Base-by-base conservation (phyloP, 352 stramenopile genomes). In the Globisporangium irregulare region DNA sequence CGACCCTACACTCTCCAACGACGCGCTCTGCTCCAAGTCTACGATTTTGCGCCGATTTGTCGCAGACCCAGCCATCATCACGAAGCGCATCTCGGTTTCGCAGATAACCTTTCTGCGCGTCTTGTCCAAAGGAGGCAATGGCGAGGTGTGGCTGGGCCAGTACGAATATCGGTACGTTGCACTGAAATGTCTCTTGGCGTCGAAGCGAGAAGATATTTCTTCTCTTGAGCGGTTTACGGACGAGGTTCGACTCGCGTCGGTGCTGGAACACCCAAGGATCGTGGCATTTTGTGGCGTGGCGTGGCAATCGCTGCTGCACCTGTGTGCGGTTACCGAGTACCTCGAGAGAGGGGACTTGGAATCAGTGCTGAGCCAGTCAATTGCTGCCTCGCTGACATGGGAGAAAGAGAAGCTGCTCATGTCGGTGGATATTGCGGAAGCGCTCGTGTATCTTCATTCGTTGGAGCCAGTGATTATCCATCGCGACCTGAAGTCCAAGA, bases 251-350 rank as follows among this genome's bases (percentile, higher is more conserved):
- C 81, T 96, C 63, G 84, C 90, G 1, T 90, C 86, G 0, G 69
- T 88, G 38, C 74, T 95, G 46, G 75, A 92, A 34, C 87, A 96
- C 63, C 86, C 89, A 18, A 76, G 85, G 10, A 96, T 96, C 62
- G 87, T 96, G 14, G 73, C 77, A 3, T 95, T 96, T 69, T 86
- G 84, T 34, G 89, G 89, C 12, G 81, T 93, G 20, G 86, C 83
- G 12, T 95, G 87, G 87, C 81, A 93, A 68, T 91, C 81, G 48
- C 71, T 93, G 29, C 53, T 83, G 43, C 87, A 95, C 51, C 54
- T 95, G 24, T 92, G 82, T 62, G 85, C 82, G 12, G 82, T 95
- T 41, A 91, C 84, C 24, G 87, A 95, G 70, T 95, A 88, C 67
- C 87, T 95, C 72, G 77, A 87, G 50, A 76, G 83, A n/a, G 83